Base-by-base conservation (phyloP, 2,329 filamentous ascomycete species). In the Fusarium udum region DNA sequence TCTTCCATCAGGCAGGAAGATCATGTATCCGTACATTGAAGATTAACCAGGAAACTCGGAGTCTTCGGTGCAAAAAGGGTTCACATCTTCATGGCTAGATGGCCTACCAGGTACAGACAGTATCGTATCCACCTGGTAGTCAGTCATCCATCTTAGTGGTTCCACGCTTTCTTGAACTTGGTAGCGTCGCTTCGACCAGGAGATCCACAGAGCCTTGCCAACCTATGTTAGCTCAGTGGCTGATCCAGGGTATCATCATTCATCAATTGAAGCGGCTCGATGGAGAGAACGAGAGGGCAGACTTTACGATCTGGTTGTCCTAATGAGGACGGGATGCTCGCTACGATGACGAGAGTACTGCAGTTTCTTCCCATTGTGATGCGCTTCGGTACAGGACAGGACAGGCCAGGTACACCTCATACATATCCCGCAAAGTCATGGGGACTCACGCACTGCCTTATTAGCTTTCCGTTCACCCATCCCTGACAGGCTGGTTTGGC, bases 21-120 rank as follows among this genome's bases (percentile, higher is more conserved):
- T 34, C 11, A n/a, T 36, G 13, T 28, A 22, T 31, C 20, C 26
- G 45, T 45, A 52, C 48, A 34, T 64, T 64, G 26, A 46, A 42
- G 18, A 43, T 48, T 26, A n/a, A 48, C 32, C 46, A 53, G 52
- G 61, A 58, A 61, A 58, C 63, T 64, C 71, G 71, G 71, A 61
- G 45, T 61, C 45, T 67, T 73, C 62, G 71, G 71, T 73, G 28
- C 52, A 69, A 53, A 71, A 70, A 73, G 57, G 61, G 66, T 73
- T 73, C 48, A 51, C n/a, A 20, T 58, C 53, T 42, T 46, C 40
- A 49, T 55, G 40, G n/a, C n/a, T n/a, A n/a, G n/a, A n/a, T n/a
- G n/a, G 61, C 20, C 26, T 51, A 32, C 46, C 63, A 69, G 64
- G 66, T 52, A 52, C 48, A 20, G 48, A 52, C 66, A 48, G 20